Percentiles rank a stretch among this genome's conserved stretches.
Conservation (phyloP, 129 eudicot genomes). For the Chrysanthemum makinoi region DNA sequence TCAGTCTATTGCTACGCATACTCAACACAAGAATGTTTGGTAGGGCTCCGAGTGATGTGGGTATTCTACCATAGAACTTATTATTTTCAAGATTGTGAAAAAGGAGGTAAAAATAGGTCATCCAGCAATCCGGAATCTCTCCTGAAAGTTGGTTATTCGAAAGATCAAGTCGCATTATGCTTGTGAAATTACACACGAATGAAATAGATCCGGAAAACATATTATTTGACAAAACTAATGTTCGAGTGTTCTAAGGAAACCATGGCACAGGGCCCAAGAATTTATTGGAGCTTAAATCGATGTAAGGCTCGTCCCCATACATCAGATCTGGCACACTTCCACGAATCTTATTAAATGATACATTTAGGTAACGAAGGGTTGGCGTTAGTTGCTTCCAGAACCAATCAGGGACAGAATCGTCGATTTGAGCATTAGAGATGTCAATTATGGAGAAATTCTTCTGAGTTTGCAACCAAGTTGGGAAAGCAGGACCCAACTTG, state of each 20-base stretch:
- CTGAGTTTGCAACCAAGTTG: too few species aligned
- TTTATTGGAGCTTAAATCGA: slow-evolving; percentile 17
- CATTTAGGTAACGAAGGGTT: slow-evolving; percentile 1
- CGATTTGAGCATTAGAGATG: slow-evolving; percentile 22
- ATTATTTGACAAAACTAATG: background rate
- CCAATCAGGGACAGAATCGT: slow-evolving; percentile 25
- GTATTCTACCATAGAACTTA: slow-evolving; percentile 1
- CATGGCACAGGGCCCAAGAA: slow-evolving; percentile 19
- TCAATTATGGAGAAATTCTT: background rate
- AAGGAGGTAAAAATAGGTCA: background rate
- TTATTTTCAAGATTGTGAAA: slow-evolving; percentile 29
- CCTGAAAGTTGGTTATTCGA: slow-evolving; percentile 32
- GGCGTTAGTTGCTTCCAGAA: slow-evolving; percentile 9
- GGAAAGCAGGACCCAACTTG: too few species aligned
- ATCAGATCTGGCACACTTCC: slow-evolving; percentile 15
- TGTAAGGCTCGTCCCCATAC: background rate
- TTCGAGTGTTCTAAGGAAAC: slow-evolving; percentile 11
- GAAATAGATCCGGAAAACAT: too few species aligned
- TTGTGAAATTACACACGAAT: too few species aligned
- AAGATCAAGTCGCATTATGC: slow-evolving; percentile 5
- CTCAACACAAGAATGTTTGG: background rate
- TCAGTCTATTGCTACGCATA: slow-evolving; percentile 16
- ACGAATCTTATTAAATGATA: slow-evolving; percentile 19
- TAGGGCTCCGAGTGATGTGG: slow-evolving; percentile 9
- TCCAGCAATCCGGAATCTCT: slow-evolving; percentile 35